Percentiles rank a stretch among this genome's conserved stretches.
Conservation (phyloP, 78 protist species). For the Chrysochromulina tobinii region DNA sequence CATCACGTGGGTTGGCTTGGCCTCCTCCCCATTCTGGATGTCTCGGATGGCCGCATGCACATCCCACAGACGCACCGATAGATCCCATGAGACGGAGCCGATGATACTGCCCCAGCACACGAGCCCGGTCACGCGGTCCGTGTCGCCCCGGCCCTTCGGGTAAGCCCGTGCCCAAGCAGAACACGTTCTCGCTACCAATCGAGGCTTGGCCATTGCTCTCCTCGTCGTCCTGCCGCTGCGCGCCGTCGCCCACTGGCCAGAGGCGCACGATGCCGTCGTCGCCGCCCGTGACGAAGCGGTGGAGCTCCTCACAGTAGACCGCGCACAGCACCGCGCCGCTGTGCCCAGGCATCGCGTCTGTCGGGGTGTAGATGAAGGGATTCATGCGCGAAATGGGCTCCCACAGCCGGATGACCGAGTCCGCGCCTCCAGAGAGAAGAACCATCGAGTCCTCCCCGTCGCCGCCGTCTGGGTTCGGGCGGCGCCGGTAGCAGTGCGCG, state of each 20-base stretch:
- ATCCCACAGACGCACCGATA: neutral
- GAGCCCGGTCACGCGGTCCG: neutral
- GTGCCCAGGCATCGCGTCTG: neutral
- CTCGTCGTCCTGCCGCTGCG: too few species aligned
- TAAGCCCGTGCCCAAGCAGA: too few species aligned
- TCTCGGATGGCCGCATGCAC: neutral
- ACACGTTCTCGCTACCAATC: too few species aligned
- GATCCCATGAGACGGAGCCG: neutral
- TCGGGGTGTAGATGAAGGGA: neutral
- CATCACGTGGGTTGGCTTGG: neutral
- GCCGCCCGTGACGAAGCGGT: neutral
- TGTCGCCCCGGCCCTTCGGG: neutral
- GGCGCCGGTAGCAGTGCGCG: neutral
- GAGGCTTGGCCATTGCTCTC: too few species aligned
- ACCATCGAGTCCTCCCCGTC: neutral
- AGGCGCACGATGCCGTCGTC: neutral
- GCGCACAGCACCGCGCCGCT: neutral
- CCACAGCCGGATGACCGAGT: neutral
- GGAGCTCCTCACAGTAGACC: neutral
- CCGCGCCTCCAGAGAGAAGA: neutral
- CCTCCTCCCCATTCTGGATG: neutral
- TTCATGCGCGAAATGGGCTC: neutral
- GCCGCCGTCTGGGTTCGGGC: too few species aligned
- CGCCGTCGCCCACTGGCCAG: neutral
- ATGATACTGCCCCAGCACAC: neutral